Evolutionary conservation across 768 basidiomycete species (phyloP).

Genomic region (Trichaptum fuscoviolaceum): DNA sequence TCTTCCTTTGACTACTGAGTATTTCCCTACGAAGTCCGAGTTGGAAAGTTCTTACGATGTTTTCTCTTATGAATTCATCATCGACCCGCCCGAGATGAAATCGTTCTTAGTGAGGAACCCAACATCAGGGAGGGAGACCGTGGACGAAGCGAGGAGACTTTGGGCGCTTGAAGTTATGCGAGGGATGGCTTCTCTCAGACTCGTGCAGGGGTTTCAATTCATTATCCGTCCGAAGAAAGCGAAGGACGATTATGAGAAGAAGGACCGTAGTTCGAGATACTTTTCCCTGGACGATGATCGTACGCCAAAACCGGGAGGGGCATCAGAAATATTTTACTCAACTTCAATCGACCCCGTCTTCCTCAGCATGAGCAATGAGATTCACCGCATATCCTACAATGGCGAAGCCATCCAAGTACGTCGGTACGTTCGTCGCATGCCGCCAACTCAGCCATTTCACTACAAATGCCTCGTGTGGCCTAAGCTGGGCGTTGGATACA

Average conservation of each 20-base stretch:
- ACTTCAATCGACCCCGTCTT: conserved; percentile 68
- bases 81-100: conserved; percentile 77
- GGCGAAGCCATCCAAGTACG: conserved; percentile 88
- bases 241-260: conserved; percentile 16
- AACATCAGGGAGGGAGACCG: conserved; percentile 33
- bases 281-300: conserved; percentile 47
- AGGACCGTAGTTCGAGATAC: conserved; percentile 50
- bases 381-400: conserved; percentile 87
- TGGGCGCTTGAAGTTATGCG: conserved; percentile 84
- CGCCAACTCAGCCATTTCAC: conserved; percentile 53
- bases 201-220: conserved; percentile 95
- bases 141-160: conserved; percentile 56
- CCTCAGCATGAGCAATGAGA: conserved; percentile 92
- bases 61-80: conserved; percentile 83
- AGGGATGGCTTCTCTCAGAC: conserved; percentile 87
- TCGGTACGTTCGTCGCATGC: conserved; percentile 74
- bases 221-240: conserved; percentile 49
- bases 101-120: conserved; percentile 82
- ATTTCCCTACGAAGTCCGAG: conserved; percentile 74
- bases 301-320: conserved; percentile 52
- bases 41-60: conserved; percentile 74
- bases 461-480: conserved; percentile 96
- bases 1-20: conserved; percentile 86
- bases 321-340: conserved; percentile 57
- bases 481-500: conserved; percentile 82